Evolutionary conservation across 2,329 filamentous ascomycete species (phyloP), one percentile per base, ranked within the genome.

Genomic region (Zopfia rhizophila): DNA sequence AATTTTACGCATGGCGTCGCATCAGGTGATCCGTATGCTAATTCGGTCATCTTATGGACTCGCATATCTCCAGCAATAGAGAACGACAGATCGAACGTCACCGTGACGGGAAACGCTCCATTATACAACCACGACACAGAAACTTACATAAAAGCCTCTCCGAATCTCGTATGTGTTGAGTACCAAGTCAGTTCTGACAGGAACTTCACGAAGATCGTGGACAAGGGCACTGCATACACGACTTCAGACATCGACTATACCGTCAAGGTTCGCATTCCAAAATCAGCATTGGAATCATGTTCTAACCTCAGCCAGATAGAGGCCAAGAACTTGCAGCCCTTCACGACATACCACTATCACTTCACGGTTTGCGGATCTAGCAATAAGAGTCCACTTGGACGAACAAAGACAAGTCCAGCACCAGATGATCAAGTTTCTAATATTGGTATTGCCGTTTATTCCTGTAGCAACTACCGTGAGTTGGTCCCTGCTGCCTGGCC

Each of bases 221-320:
- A 78, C 32, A 74, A 73, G 2, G 87, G 87, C 3, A 79, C 72
- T n/a, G 85, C 79, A 1, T 89, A 85, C 61, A 90, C 87, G 0
- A 87, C 80, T 18, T 86, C 82, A 1, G 87, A 90, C 62, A 82
- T 90, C 39, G 87, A 90, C 62, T 90, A 85, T 62, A 90, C 87
- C 0, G 73, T 89, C 51, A 89, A 90, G 76, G 82, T 82, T 58
- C 38, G 47, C 19, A 11, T 11, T 16, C n/a, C 19, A 4, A 7
- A 13, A n/a, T n/a, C n/a, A n/a, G n/a, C n/a, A n/a, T 24, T 30
- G 17, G 17, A 33, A 14, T 38, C 6, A 10, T 14, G 23, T 36
- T 28, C 45, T 58, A 25, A 62, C 25, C 47, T 4, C 8, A 7
- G 16, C 12, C 37, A 85, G 79, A 79, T 88, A 13, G 86, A 90